Base-by-base conservation (phyloP, 306 rosid species). In the Acacia melanoxylon region DNA sequence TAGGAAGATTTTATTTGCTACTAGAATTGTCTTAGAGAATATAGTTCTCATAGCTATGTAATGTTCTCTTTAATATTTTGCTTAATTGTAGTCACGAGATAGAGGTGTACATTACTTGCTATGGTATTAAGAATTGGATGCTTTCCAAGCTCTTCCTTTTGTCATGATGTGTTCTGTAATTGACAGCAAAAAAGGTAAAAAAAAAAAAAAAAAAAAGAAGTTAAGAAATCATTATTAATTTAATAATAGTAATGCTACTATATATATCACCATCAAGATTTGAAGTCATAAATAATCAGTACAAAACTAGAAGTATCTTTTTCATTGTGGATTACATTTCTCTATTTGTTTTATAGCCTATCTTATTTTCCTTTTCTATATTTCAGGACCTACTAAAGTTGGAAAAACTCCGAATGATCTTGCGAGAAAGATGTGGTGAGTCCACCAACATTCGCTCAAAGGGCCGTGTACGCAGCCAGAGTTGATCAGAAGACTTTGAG, bases 391-490 rank as follows among this genome's bases (percentile, higher is more conserved):
- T 95, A 17, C 79, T 93, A 75, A 93, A 86, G 91, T 92, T 95
- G 35, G 97, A 95, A 88, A 92, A 87, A 87, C 93, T 95, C 67
- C 91, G 78, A 93, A 85, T 81, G 98, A 93, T 80, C 91, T 95
- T 62, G 68, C 81, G n/a, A 7, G 91, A 91, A 88, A 90, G 97
- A 82, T 95, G 82, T 54, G 97, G 94, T 24, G n/a, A 83, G 88
- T 71, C 85, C 87, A 82, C 98, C 98, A 59, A 87, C 97, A 22
- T 88, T 88, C 72, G 91, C 90, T 51, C 98, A 93, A 82, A 92
- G 99, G 99, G 98, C 99, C n/a, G n/a, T 74, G 92, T 97, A 68
- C n/a, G 95, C 93, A 49, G 99, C 98, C 45, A 96, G 96, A 71
- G 84, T 95, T 80, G 94, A 95, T 80, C 94, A 86, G 86, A 89